Conservation (phyloP, 2,329 filamentous ascomycete genomes). For the Alternaria sp. region DNA sequence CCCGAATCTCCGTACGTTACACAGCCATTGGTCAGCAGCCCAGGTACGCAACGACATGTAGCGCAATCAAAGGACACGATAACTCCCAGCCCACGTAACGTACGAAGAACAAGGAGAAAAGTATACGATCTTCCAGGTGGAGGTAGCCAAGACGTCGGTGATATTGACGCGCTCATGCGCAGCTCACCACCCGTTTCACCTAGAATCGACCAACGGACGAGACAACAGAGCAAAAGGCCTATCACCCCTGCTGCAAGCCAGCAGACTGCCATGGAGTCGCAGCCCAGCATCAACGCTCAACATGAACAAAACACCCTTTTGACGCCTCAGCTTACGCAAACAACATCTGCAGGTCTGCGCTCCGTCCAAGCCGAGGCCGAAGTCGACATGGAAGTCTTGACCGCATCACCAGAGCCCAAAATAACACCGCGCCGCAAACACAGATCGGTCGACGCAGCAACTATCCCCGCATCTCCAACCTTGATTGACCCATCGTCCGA, state of each 20-base stretch:
- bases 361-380: constrained; percentile 29
- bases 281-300: constrained; percentile 18
- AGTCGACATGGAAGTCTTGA: constrained; percentile 7
- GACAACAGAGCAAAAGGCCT: constrained; percentile 20
- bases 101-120: constrained; percentile 18
- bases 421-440: constrained; percentile 1
- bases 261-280: constrained; percentile 28
- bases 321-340: constrained; percentile 49
- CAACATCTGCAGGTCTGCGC: constrained; percentile 23
- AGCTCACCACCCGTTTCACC: constrained; percentile 17
- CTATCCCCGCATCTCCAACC: constrained; percentile 10
- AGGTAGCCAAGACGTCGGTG: constrained; percentile 5
- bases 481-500: constrained; percentile 20
- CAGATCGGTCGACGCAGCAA: constrained; percentile 11
- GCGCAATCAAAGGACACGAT: constrained; percentile 1
- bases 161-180: constrained; percentile 7
- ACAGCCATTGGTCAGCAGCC: constrained; percentile 8
- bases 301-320: constrained; percentile 36
- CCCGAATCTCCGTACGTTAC: constrained; percentile 2
- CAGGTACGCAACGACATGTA: constrained; percentile 8
- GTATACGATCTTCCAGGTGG: constrained; percentile 17
- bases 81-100: constrained; percentile 20
- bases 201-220: constrained; percentile 16
- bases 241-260: constrained; percentile 41
- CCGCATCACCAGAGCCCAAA: neutral